phyloP scores from a whole-genome alignment of 2,329 filamentous ascomycete species.

The Neofusicoccum sp. region DNA sequence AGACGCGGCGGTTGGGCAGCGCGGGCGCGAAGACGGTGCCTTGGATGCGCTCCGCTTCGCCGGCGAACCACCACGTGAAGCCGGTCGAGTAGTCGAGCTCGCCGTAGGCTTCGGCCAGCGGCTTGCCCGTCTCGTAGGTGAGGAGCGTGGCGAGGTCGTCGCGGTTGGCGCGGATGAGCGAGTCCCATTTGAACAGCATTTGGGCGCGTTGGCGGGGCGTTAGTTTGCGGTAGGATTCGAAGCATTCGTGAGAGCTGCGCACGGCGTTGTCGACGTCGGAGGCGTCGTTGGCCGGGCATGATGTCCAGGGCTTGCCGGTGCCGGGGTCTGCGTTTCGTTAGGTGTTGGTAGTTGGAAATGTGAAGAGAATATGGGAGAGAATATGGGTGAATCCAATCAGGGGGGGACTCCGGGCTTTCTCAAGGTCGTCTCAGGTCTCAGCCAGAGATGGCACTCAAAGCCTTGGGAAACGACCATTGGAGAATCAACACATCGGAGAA shows the following conservation, averaged over 20 bases:
- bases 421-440: not conserved
- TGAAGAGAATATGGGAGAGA: not conserved
- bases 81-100: conserved; percentile 55
- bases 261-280: conserved; percentile 64
- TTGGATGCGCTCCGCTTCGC: conserved; percentile 61
- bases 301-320: conserved; percentile 49
- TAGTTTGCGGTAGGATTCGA: conserved; percentile 58
- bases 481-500: not conserved
- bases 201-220: conserved; percentile 62
- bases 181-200: conserved; percentile 64
- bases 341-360: not conserved
- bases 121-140: conserved; percentile 59
- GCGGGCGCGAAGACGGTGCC: conserved; percentile 61
- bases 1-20: conserved; percentile 61
- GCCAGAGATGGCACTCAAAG: not conserved
- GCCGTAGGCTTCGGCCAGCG: conserved; percentile 50
- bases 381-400: conserved; percentile 20
- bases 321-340: conserved; percentile 46
- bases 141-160: conserved; percentile 64
- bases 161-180: conserved; percentile 60
- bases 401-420: not conserved
- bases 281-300: conserved; percentile 47
- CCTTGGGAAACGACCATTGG: not conserved
- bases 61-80: conserved; percentile 58
- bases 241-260: conserved; percentile 59